Evolutionary conservation across 352 stramenopile genomes (phyloP), one percentile per base, ranked within the genome.

Genomic region (Globisporangium perplexum): DNA sequence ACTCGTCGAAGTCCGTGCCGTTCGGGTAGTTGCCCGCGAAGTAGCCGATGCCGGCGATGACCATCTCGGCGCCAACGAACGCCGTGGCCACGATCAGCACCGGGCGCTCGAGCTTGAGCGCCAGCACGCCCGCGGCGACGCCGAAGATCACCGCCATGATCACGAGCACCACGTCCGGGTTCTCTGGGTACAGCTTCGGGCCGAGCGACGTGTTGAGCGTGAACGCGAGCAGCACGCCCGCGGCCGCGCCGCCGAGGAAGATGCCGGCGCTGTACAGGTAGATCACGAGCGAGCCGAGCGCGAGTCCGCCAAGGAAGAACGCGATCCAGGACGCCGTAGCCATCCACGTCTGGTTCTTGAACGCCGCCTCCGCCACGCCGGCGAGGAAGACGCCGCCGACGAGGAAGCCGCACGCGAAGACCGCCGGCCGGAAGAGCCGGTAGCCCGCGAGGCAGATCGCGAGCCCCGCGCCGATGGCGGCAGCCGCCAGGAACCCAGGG

Each of bases 1-100:
- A 74, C n/a, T 55, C 43, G 47, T 77, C 57, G 33, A 86, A 65
- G 46, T 86, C 55, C 42, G 70, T 66, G 45, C 68, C 64, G n/a
- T 56, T 83, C 15, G 76, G 76, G 63, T 83, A 87, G 49, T 60
- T 59, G 39, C 76, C 73, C 1, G 68, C 71, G 60, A 82, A 87
- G 50, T 82, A 81, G 24, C 76, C 76, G 24, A 85, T 45, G 22
- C 72, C 73, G 43, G 69, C 74, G 12, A 81, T 50, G 30, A 77
- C 59, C 17, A 74, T 60, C 31, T 65, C 65, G 4, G 76, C 59
- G 6, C 76, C 76, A 7, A 73, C 66, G 23, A 84, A 85, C 15
- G 62, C 67, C 4, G 76, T 87, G 15, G 72, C 69, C 26, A 83
- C 49, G 38, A 87, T 73, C 0, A 87, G 54, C 28, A 83, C 68